Conservation (phyloP, 352 stramenopile species). For the Phytophthora hibernalis region DNA sequence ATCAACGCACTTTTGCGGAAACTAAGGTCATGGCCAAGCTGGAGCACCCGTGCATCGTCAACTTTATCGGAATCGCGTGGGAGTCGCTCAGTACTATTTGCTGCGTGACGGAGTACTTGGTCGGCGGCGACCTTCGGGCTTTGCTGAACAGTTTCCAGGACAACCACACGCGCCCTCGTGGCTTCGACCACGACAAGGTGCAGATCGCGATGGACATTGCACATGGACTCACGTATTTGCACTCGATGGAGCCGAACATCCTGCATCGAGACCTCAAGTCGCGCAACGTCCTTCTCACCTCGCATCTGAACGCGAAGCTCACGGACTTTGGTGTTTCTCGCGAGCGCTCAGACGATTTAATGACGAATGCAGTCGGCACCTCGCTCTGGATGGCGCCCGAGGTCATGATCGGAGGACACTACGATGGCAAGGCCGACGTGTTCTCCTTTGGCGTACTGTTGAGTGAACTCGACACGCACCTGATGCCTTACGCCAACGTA, state of each 20-base stretch:
- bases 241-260: conserved; percentile 52
- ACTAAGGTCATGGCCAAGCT: conserved; percentile 66
- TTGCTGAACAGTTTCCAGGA: conserved; percentile 47
- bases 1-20: conserved; percentile 63
- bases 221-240: conserved; percentile 54
- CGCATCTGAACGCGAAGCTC: conserved; percentile 55
- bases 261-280: conserved; percentile 84
- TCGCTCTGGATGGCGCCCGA: conserved; percentile 66
- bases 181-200: conserved; percentile 60
- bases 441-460: conserved; percentile 63
- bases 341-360: conserved; percentile 44
- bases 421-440: conserved; percentile 56
- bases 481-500: conserved; percentile 50
- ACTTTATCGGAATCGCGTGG: conserved; percentile 75
- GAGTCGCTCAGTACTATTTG: conserved; percentile 48
- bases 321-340: conserved; percentile 67
- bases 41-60: conserved; percentile 68
- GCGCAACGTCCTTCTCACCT: conserved; percentile 74
- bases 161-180: conserved; percentile 32
- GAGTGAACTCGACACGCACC: conserved; percentile 55
- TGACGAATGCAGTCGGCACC: conserved; percentile 58
- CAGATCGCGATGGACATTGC: conserved; percentile 56
- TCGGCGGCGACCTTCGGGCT: conserved; percentile 50
- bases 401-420: conserved; percentile 54
- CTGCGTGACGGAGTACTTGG: conserved; percentile 60